Percentiles rank a stretch among this genome's conserved stretches.
These are phyloP conservation scores for Geotrichum macrosporum DNA, from an alignment of 1,139 yeast genomes.

Conservation along the genomic window DNA sequence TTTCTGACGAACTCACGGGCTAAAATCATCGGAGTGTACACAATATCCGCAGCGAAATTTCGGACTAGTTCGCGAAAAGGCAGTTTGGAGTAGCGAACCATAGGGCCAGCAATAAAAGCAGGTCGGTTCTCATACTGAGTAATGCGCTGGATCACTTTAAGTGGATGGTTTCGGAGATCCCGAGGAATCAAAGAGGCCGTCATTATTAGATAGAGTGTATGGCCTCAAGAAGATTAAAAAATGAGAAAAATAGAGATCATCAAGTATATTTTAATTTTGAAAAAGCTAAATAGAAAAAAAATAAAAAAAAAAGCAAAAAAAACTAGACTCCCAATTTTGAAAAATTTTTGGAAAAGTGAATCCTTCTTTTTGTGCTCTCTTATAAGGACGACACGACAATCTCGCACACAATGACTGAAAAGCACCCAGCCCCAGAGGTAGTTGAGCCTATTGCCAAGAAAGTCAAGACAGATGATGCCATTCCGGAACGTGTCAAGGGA, in stretches of 20 bases:
- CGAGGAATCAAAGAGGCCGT: conserved; percentile 31
- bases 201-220: neutral
- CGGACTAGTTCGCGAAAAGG: conserved; percentile 84
- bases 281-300: too few species aligned
- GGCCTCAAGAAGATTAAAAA: neutral
- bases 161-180: conserved; percentile 52
- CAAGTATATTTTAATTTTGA: too few species aligned
- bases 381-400: too few species aligned
- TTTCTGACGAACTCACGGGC: conserved; percentile 93
- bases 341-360: conserved; percentile 9
- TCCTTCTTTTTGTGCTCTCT: too few species aligned
- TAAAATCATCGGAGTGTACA: conserved; percentile 92
- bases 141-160: conserved; percentile 45
- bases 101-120: conserved; percentile 85
- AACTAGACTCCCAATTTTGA: neutral
- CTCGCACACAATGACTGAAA: conserved; percentile 17
- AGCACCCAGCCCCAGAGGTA: conserved; percentile 9
- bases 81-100: conserved; percentile 93
- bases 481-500: conserved; percentile 38
- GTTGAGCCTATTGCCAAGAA: conserved; percentile 13
- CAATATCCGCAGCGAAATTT: conserved; percentile 71
- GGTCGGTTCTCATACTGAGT: conserved; percentile 49
- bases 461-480: conserved; percentile 2
- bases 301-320: conserved; percentile 1
- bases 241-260: neutral